Base-by-base conservation (phyloP, 108 stramenopile species). In the Stephanodiscus minutulus region DNA sequence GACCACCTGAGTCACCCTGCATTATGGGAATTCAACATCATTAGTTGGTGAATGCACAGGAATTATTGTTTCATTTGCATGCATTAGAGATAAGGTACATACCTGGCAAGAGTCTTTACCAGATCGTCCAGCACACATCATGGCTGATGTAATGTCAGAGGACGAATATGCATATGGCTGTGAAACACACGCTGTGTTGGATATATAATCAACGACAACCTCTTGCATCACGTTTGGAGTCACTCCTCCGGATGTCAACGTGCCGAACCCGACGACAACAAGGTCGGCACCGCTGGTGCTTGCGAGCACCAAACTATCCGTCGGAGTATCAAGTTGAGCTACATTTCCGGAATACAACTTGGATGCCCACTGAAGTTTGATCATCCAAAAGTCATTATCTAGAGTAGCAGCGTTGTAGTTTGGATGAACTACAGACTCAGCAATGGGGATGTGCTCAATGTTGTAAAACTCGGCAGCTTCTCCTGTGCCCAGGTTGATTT, bases 1-100 rank as follows among this genome's bases (percentile, higher is more conserved):
- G 39, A 5, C 59, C 59, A 39, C 59, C 59, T 11, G 59, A 60
- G 59, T 60, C 59, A 21, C 58, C 58, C 58, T 59, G 39, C 9
- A 56, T 54, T 8, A 56, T 29, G 29, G 7, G 27, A 29, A 56
- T 56, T 33, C 31, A 25, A 56, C n/a, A n/a, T n/a, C n/a, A 18
- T 56, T 12, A 25, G 17, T 5, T 56, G 15, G 17, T 28, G 13
- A 56, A 11, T n/a, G n/a, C n/a, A n/a, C n/a, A n/a, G n/a, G n/a
- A n/a, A n/a, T n/a, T n/a, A n/a, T n/a, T n/a, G n/a, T n/a, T n/a
- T n/a, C n/a, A n/a, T n/a, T n/a, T n/a, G n/a, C n/a, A n/a, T n/a
- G n/a, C n/a, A n/a, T n/a, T n/a, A n/a, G n/a, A n/a, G n/a, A n/a
- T n/a, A 7, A 25, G 55, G 20, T 54, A 54, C 2, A 29, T 29